phyloP scores from a whole-genome alignment of 768 basidiomycete genomes.

The Serendipita sp. region DNA sequence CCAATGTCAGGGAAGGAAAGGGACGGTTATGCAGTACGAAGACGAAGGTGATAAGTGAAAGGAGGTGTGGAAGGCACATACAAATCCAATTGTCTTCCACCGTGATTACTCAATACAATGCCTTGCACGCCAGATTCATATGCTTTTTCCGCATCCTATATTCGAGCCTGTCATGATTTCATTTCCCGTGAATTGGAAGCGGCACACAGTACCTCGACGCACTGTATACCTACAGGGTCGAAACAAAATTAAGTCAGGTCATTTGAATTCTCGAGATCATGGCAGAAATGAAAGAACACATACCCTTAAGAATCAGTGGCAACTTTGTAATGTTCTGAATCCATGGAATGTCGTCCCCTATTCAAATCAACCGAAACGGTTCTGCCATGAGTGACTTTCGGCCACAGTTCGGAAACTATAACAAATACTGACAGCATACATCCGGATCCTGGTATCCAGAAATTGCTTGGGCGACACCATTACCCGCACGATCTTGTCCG shows the following conservation, averaged over 20 bases:
- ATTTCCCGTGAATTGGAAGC: too few relatives aligned
- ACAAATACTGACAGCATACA: slow-evolving; percentile 17
- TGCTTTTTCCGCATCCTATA: slow-evolving; percentile 66
- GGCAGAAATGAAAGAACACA: neutral
- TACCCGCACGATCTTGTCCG: slow-evolving; percentile 4
- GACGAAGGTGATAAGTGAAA: neutral
- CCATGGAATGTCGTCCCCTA: slow-evolving; percentile 50
- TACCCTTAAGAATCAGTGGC: slow-evolving; percentile 27
- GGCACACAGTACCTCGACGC: slow-evolving; percentile 22
- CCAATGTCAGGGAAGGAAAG: neutral
- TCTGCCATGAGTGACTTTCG: too few relatives aligned
- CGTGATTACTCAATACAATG: slow-evolving; percentile 82
- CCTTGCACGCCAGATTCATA: slow-evolving; percentile 72
- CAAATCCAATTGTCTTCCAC: slow-evolving; percentile 37
- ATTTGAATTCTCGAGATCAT: neutral
- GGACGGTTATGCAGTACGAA: neutral
- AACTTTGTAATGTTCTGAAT: slow-evolving; percentile 23
- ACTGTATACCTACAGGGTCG: slow-evolving; percentile 20
- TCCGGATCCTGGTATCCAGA: slow-evolving; percentile 36
- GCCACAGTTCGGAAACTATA: neutral
- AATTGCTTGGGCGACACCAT: slow-evolving; percentile 20
- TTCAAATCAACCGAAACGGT: too few relatives aligned
- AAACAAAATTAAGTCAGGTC: neutral
- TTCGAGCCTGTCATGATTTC: neutral
- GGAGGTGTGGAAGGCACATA: slow-evolving; percentile 14